Evolutionary conservation across 2,329 filamentous ascomycete species (phyloP).

Genomic region (Penicillium verrucosum): DNA sequence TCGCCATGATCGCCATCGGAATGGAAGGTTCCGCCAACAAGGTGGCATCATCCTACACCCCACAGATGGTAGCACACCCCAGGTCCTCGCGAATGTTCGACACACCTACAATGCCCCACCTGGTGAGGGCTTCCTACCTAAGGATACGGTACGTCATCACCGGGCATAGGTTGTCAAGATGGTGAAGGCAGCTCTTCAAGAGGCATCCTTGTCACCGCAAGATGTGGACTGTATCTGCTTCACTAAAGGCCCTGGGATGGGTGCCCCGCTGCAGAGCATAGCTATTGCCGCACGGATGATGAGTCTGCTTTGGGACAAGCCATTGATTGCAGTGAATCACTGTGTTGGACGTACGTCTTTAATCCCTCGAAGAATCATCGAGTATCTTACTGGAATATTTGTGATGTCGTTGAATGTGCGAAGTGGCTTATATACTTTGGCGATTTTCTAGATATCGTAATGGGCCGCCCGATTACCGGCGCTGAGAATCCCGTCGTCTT

Average conservation of each 20-base stretch:
- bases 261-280: constrained; percentile 81
- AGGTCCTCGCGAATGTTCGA: constrained; percentile 79
- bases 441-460: constrained; percentile 71
- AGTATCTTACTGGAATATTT: background rate
- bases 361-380: background rate
- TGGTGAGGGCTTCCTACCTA: constrained; percentile 86
- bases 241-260: constrained; percentile 95
- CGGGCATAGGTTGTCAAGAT: constrained; percentile 71
- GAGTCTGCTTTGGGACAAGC: background rate
- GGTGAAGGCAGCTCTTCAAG: constrained; percentile 71
- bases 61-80: constrained; percentile 53
- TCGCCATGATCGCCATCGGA: constrained; percentile 62
- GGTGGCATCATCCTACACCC: constrained; percentile 80
- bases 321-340: background rate
- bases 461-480: constrained; percentile 90
- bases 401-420: constrained; percentile 40
- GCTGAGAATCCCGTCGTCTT: constrained; percentile 89
- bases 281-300: constrained; percentile 70
- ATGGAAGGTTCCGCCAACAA: constrained; percentile 97
- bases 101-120: constrained; percentile 91
- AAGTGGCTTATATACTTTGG: background rate
- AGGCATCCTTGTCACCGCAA: constrained; percentile 56
- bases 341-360: background rate
- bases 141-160: constrained; percentile 93
- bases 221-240: constrained; percentile 93